Base-by-base conservation (phyloP, 2,329 filamentous ascomycete genomes). In the Rhexocercosporidium sp. region DNA sequence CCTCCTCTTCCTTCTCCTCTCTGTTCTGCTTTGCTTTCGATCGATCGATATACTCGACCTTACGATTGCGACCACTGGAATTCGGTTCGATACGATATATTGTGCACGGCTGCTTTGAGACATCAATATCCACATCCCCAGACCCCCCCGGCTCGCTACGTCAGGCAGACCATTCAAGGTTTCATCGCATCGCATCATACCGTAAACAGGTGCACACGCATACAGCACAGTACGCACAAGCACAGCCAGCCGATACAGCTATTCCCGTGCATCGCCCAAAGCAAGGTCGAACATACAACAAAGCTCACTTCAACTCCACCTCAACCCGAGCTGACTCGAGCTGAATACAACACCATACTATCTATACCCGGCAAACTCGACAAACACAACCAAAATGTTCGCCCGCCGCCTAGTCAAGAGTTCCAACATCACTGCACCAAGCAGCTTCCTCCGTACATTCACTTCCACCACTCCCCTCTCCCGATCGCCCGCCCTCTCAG, bases 401-500 rank as follows among this genome's bases (percentile, higher is more conserved):
- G 66, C 72, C 49, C 70, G 70, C 64, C 71, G 71, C 41, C 25
- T 75, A 12, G 31, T 69, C 16, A 71, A 71, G 60, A 71, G 69
- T 70, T 71, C 73, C 51, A 67, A 70, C 66, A 66, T 69, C 79
- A 75, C 73, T 46, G 31, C 31, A 76, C 79, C 61, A 78, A 81
- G 72, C 80, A 49, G 39, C 63, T 63, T 81, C 82, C 70, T 84
- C 83, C 76, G 81, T 82, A 81, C 87, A 72, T 86, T 92, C 76
- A 81, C 86, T 27, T 66, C 22, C 61, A 66, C 73, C 86, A 92
- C 77, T 83, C 84, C 77, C 85, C 86, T 66, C 86, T 75, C 70
- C 75, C 78, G 66, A 78, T 79, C 89, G 22, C 96, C 96, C n/a
- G 89, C 91, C 44, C 87, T 99, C 72, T 91, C 92, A 78, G 94